Evolutionary conservation across 495 filamentous ascomycete species (phyloP).

Genomic region (Poronia punctata): DNA sequence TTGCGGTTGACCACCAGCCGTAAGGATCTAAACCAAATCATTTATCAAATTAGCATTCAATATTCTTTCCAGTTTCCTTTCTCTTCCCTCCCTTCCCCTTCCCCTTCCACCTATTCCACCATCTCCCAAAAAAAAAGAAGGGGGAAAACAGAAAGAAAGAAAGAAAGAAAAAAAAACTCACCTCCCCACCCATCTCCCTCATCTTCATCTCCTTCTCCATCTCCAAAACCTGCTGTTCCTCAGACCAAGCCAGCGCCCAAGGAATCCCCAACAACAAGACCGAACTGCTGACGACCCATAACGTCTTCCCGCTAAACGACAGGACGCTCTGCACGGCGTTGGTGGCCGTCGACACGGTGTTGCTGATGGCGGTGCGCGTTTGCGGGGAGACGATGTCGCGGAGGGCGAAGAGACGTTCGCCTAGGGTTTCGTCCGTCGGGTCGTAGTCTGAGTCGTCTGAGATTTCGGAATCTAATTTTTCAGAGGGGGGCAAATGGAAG

Average conservation of each 20-base stretch:
- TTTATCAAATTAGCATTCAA: no score
- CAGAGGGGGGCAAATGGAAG: slow-evolving; percentile 14
- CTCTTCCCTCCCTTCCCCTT: no score
- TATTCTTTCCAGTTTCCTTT: no score
- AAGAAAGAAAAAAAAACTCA: slow-evolving; percentile 1
- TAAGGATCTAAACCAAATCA: no score
- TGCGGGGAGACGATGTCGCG: slow-evolving; percentile 87
- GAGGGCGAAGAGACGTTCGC: slow-evolving; percentile 76
- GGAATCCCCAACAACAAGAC: slow-evolving; percentile 87
- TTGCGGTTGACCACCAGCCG: no score
- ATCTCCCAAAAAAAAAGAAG: not conserved
- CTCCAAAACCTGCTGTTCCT: slow-evolving; percentile 92
- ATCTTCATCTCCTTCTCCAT: slow-evolving; percentile 96
- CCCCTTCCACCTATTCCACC: not conserved
- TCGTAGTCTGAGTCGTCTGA: slow-evolving; percentile 51
- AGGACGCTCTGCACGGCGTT: slow-evolving; percentile 50
- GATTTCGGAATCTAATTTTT: slow-evolving; percentile 53
- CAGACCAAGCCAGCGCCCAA: slow-evolving; percentile 82
- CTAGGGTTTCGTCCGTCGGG: slow-evolving; percentile 54
- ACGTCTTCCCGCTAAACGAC: slow-evolving; percentile 65
- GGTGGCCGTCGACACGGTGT: slow-evolving; percentile 48
- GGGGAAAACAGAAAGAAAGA: not conserved
- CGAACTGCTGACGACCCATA: slow-evolving; percentile 83
- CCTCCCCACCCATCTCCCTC: slow-evolving; percentile 60
- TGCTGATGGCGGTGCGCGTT: slow-evolving; percentile 61